Conservation (phyloP, 176 grass and related monocot species). For the Triticum dicoccoides region DNA sequence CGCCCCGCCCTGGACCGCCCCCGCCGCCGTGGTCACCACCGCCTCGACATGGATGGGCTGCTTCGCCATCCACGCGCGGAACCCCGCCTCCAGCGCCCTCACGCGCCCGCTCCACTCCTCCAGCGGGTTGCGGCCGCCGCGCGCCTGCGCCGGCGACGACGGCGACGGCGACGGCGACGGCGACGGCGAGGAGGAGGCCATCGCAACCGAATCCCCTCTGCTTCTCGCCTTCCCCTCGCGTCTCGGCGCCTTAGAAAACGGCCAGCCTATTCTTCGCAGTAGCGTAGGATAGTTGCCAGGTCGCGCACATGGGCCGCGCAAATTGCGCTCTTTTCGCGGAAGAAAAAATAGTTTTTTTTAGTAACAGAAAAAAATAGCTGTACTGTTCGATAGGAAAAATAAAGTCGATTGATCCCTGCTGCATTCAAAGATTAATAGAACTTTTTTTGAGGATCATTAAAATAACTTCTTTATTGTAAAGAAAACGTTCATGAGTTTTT, state of each 20-base stretch:
- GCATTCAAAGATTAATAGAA: too few relatives aligned
- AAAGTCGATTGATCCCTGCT: too few relatives aligned
- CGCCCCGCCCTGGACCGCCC: slow-evolving; percentile 63
- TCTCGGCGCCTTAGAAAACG: slow-evolving; percentile 12
- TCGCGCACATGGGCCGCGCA: neutral
- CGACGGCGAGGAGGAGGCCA: neutral
- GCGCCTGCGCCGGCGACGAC: neutral
- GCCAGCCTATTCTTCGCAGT: neutral
- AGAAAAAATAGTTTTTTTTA: too few relatives aligned
- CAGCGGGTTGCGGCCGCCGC: slow-evolving; percentile 18
- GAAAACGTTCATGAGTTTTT: too few relatives aligned
- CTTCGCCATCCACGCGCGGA: slow-evolving; percentile 63
- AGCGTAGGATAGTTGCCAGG: neutral
- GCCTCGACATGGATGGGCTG: slow-evolving; percentile 78
- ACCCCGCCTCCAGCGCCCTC: slow-evolving; percentile 51
- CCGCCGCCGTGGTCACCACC: slow-evolving; percentile 47
- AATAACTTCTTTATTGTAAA: too few relatives aligned
- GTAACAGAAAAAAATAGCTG: too few relatives aligned
- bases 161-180: neutral
- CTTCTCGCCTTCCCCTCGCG: neutral
- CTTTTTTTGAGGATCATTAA: too few relatives aligned
- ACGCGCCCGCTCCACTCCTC: slow-evolving; percentile 36
- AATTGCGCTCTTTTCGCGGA: neutral
- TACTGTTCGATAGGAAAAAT: too few relatives aligned
- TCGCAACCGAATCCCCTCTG: slow-evolving; percentile 20